phyloP scores from a whole-genome alignment of 2,329 filamentous ascomycete species.

The Dryadomyces quercivorus region DNA sequence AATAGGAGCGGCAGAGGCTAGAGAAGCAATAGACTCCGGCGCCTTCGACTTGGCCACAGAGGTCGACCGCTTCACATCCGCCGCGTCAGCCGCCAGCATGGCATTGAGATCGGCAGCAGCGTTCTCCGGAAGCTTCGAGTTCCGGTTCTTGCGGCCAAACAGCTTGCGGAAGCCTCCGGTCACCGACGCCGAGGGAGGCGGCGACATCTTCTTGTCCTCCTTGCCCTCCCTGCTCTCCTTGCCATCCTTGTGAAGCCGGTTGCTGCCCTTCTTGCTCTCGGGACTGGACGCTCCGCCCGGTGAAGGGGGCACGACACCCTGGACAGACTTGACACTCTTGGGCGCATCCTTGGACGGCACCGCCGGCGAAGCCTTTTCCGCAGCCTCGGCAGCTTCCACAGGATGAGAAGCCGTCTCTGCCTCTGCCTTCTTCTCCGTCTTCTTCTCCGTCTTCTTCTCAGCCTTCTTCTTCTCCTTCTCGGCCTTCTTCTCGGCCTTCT shows the following conservation, averaged over 20 bases:
- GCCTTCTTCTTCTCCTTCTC: not conserved
- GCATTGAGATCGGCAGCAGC: conserved; percentile 37
- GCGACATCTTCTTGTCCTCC: conserved; percentile 13
- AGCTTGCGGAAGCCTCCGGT: conserved; percentile 48
- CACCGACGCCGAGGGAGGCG: not conserved
- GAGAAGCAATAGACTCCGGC: not conserved
- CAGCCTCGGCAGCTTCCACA: not conserved
- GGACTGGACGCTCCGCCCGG: conserved; percentile 24
- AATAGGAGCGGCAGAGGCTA: not conserved
- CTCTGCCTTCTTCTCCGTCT: conserved; percentile 7
- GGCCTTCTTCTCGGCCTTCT: not conserved
- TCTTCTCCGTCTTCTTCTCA: conserved; percentile 1
- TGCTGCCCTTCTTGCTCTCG: conserved; percentile 33
- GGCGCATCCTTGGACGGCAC: conserved; percentile 24
- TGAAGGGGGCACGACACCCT: conserved; percentile 27
- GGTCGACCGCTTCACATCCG: not conserved
- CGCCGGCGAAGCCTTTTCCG: conserved; percentile 17
- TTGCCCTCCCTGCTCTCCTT: conserved; percentile 31
- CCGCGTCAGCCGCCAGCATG: conserved; percentile 31
- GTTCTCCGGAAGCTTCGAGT: conserved; percentile 43
- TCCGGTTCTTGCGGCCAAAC: conserved; percentile 50
- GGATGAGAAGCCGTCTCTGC: not conserved
- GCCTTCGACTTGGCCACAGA: not conserved
- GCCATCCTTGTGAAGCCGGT: conserved; percentile 43
- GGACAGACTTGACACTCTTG: conserved; percentile 21